A percentile compares a stretch with the other conserved stretches of the same genome.
phyloP scores from a whole-genome alignment of 129 eudicot genomes.

The Flaveria trinervia region DNA sequence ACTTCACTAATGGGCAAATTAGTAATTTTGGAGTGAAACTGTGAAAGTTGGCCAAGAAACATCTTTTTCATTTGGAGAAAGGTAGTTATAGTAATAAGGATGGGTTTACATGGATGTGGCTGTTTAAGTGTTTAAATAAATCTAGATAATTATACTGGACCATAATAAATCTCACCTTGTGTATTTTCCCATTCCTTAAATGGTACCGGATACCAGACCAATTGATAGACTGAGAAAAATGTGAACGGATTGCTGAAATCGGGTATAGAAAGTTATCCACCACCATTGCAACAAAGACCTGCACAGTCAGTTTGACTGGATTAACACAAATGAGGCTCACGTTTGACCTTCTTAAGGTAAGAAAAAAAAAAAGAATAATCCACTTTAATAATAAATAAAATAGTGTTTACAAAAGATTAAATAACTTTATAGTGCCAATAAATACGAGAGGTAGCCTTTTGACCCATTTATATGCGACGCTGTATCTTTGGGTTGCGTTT shows the following conservation, averaged over 20 bases:
- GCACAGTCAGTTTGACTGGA: constrained; percentile 18
- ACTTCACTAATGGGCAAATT: neutral
- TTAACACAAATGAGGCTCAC: constrained; percentile 13
- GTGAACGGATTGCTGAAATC: constrained; percentile 80
- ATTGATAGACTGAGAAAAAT: constrained; percentile 86
- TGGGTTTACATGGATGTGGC: constrained; percentile 1
- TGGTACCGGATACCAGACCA: constrained; percentile 98
- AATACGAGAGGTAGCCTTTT: neutral
- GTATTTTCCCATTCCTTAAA: constrained; percentile 83
- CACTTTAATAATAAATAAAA: neutral
- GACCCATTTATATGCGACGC: neutral
- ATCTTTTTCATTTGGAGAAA: neutral
- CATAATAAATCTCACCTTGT: constrained; percentile 51
- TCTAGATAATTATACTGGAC: neutral
- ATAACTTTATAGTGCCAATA: neutral
- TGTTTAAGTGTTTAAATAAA: neutral
- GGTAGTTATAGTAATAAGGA: neutral
- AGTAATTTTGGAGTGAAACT: neutral
- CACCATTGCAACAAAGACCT: constrained; percentile 93
- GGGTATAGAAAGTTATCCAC: constrained; percentile 91
- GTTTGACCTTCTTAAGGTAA: constrained; percentile 11
- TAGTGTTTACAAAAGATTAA: neutral
- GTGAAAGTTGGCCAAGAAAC: constrained; percentile 5
- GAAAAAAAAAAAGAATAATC: neutral
- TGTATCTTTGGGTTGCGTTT: neutral